Conservation (phyloP, 305 asterid species). For the Withania somnifera region DNA sequence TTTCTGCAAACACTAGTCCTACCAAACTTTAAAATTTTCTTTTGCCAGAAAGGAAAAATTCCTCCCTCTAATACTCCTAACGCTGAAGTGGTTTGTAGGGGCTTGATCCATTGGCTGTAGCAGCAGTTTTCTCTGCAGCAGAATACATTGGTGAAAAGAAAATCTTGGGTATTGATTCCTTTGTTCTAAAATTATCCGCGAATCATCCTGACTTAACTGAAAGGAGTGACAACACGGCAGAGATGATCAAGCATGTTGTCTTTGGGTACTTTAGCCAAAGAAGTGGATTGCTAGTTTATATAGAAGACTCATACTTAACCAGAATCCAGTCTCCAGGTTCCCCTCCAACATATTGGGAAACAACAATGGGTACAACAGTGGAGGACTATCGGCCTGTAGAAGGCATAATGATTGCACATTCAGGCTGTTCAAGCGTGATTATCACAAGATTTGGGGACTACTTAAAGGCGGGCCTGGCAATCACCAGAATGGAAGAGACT, state of each 20-base stretch:
- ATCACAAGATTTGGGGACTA: slow-evolving; percentile 70
- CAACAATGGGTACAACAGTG: slow-evolving; percentile 50
- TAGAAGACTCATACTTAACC: slow-evolving; percentile 76
- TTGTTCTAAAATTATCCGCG: slow-evolving; percentile 59
- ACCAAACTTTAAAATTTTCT: not conserved
- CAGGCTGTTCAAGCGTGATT: slow-evolving; percentile 51
- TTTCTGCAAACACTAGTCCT: no score
- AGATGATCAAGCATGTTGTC: slow-evolving; percentile 67
- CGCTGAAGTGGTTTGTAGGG: slow-evolving; percentile 30
- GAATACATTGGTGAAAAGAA: slow-evolving; percentile 73
- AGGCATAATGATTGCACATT: slow-evolving; percentile 64
- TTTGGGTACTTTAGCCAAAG: slow-evolving; percentile 74
- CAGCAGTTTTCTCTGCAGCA: slow-evolving; percentile 54
- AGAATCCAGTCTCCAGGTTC: slow-evolving; percentile 68
- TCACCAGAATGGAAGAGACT: slow-evolving; percentile 75
- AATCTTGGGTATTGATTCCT: slow-evolving; percentile 47
- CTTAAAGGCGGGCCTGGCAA: slow-evolving; percentile 43
- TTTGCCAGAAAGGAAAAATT: not conserved
- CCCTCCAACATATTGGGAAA: slow-evolving; percentile 73
- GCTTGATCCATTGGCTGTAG: slow-evolving; percentile 57
- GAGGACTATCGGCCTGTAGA: slow-evolving; percentile 60
- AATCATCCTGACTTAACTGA: slow-evolving; percentile 47
- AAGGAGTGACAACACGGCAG: slow-evolving; percentile 66
- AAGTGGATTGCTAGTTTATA: slow-evolving; percentile 48
- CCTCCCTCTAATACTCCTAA: not conserved